Evolutionary conservation across 106 monocot species (phyloP).

Genomic region (Dendrobium officinale): DNA sequence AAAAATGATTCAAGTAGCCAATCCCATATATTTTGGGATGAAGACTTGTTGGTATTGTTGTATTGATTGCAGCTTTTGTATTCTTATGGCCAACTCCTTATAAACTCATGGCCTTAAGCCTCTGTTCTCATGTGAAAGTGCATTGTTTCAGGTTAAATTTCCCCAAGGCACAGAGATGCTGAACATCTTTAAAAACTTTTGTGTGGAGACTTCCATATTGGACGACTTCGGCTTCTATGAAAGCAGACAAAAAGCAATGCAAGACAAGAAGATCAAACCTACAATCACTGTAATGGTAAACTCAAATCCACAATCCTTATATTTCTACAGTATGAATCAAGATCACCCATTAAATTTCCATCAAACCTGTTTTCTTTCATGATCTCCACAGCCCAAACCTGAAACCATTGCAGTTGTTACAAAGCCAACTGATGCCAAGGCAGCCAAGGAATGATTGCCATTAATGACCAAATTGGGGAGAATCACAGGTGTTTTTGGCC

Average conservation of each 20-base stretch:
- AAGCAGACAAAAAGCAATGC: slow-evolving; percentile 76
- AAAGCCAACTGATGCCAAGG: slow-evolving; percentile 15
- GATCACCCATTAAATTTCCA: neutral
- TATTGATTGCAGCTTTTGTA: neutral
- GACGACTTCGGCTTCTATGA: slow-evolving; percentile 87
- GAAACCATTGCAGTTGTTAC: slow-evolving; percentile 12
- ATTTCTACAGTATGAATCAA: neutral
- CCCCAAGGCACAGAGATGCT: slow-evolving; percentile 73
- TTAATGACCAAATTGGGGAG: neutral
- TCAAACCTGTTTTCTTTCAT: neutral
- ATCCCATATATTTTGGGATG: no score
- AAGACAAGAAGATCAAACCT: slow-evolving; percentile 50
- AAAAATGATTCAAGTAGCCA: no score
- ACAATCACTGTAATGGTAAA: slow-evolving; percentile 24
- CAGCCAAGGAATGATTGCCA: neutral
- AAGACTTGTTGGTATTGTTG: no score
- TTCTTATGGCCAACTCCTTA: neutral
- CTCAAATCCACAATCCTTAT: neutral
- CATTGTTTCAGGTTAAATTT: slow-evolving; percentile 64
- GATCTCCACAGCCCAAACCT: slow-evolving; percentile 25
- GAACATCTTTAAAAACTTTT: slow-evolving; percentile 69
- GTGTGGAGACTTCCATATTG: slow-evolving; percentile 72
- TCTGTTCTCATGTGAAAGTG: neutral
- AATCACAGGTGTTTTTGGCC: neutral
- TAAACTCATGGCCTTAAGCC: neutral